Evolutionary conservation across 202 grass and related monocot genomes (phyloP), one percentile per base, ranked within the genome.

Genomic region (Setaria viridis): DNA sequence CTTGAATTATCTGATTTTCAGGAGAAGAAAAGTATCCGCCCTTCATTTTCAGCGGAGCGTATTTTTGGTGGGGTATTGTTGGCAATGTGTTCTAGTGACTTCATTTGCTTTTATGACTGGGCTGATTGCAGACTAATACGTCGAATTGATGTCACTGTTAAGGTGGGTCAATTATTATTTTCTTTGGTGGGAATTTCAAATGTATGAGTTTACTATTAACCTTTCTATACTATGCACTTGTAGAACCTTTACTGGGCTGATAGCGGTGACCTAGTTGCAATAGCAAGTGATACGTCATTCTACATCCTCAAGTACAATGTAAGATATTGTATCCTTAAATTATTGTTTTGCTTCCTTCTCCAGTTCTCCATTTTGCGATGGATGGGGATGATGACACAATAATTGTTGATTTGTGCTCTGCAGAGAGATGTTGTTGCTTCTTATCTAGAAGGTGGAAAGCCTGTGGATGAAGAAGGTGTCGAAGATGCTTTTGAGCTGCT

Each of bases 21-120:
- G 96, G 96, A 99, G 90, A 99, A 95, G 85, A 96, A 99, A 92
- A 85, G 82, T 67, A 89, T 94, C 39, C 88, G 96, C 5, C 93
- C 96, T 85, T 74, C 96, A 76, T 99, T 99, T 86, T 93, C 91
- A 45, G 91, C 82, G 9, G 96, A 99, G 77, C 90, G 72, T 70
- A 96, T 99, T 85, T 99, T 89, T 94, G 96, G 96, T 35, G 97
- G 97, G 64, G 81, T 89, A 82, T 79, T 96, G 35, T 89, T 99
- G 83, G 93, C 97, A 71, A 96, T 96, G 90, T 92, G 97, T 84
- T 99, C 93, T 25, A 94, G 88, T 93, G 97, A 99, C 50, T 99
- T 99, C 64, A 99, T 99, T 87, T 99, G 97, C 80, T 99, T 99
- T 86, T 99, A 96, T 94, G 97, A 99, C 71, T 99, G 97, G 97